These are phyloP conservation scores for Saccharomycopsis sp. DNA, from an alignment of 805 yeast species.

Conservation along the genomic window DNA sequence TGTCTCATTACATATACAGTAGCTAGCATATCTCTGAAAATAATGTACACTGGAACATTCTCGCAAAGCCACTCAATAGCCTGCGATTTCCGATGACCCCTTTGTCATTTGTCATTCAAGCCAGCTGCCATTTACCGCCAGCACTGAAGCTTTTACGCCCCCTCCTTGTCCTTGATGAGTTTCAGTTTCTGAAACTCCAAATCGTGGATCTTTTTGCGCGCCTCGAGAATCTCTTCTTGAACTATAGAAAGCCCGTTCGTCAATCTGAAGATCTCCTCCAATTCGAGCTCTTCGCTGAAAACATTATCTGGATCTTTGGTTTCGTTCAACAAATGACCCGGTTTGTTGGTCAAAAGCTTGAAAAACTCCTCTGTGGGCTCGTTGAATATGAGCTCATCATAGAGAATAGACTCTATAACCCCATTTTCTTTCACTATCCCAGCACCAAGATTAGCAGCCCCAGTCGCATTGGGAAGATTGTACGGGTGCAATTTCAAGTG, in stretches of 20 bases:
- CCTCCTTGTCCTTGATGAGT: background rate
- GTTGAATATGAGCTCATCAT: slow-evolving; percentile 88
- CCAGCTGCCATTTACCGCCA: no score
- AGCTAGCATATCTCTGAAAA: no score
- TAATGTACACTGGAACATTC: background rate
- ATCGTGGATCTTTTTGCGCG: background rate
- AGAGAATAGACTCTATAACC: slow-evolving; percentile 54
- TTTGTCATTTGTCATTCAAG: no score
- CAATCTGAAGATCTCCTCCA: slow-evolving; percentile 56
- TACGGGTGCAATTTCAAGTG: slow-evolving; percentile 90
- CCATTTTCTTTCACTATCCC: slow-evolving; percentile 26
- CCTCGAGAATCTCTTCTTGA: slow-evolving; percentile 8
- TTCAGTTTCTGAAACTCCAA: background rate
- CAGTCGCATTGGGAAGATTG: slow-evolving; percentile 33
- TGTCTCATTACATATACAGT: no score
- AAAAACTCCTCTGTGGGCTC: slow-evolving; percentile 93
- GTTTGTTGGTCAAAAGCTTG: slow-evolving; percentile 62
- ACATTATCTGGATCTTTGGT: slow-evolving; percentile 32
- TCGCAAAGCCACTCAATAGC: no score
- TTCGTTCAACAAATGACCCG: slow-evolving; percentile 47
- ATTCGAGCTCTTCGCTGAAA: slow-evolving; percentile 49
- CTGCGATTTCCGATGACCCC: no score
- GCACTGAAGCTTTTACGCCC: no score
- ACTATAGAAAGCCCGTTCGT: slow-evolving; percentile 31
- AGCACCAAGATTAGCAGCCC: slow-evolving; percentile 25